A percentile compares a stretch with the other conserved stretches of the same genome.
phyloP scores from a whole-genome alignment of 2,329 filamentous ascomycete species.

The Didymella keratinophila region DNA sequence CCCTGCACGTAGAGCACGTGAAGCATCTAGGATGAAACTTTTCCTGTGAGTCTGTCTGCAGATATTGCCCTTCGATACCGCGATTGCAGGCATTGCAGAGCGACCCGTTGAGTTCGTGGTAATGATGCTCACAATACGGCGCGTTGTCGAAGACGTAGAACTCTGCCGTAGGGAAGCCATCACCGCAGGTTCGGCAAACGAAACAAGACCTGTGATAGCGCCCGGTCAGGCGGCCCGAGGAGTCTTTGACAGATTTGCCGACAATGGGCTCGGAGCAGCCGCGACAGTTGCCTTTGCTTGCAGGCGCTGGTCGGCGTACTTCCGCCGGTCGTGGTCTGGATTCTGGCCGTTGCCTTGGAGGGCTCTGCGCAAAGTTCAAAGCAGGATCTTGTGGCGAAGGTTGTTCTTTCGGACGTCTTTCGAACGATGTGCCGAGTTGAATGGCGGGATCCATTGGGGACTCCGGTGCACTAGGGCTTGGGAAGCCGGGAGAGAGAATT shows the following conservation, averaged over 20 bases:
- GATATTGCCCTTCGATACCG: conserved; percentile 92
- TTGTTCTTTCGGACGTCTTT: conserved; percentile 28
- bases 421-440: conserved; percentile 40
- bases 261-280: conserved; percentile 80
- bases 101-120: conserved; percentile 89
- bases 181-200: conserved; percentile 82
- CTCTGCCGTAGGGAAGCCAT: conserved; percentile 83
- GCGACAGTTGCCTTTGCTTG: conserved; percentile 78
- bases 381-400: conserved; percentile 26
- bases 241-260: conserved; percentile 92
- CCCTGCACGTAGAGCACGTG: conserved; percentile 79
- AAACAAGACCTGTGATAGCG: conserved; percentile 96
- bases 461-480: conserved; percentile 39
- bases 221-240: conserved; percentile 88
- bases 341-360: conserved; percentile 24
- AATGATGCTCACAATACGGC: conserved; percentile 91
- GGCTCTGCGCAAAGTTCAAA: conserved; percentile 23
- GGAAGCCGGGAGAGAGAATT: conserved; percentile 31
- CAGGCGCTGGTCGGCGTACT: conserved; percentile 42
- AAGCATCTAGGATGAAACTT: conserved; percentile 93
- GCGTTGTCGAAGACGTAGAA: conserved; percentile 91
- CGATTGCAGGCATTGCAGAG: conserved; percentile 79
- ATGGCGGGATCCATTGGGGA: conserved; percentile 53
- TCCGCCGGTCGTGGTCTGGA: conserved; percentile 29
- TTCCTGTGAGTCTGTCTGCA: conserved; percentile 77